A percentile compares a stretch with the other conserved stretches of the same genome.
Conservation (phyloP, 495 filamentous ascomycete species). For the Hypoxylon trugodes region DNA sequence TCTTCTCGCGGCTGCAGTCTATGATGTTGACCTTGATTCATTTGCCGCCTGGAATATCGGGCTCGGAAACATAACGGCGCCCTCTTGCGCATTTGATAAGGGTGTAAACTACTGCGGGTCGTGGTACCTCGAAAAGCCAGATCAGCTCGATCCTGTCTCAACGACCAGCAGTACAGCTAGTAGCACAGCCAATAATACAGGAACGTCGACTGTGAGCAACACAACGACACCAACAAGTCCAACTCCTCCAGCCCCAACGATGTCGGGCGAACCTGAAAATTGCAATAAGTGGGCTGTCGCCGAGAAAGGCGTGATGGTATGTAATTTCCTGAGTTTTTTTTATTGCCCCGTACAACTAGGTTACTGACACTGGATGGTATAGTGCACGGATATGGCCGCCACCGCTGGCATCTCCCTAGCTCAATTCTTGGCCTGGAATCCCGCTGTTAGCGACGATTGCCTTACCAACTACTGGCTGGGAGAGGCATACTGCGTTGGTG, state of each 20-base stretch:
- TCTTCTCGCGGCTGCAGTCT: background rate
- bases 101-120: conserved; percentile 65
- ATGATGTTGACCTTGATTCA: background rate
- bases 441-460: background rate
- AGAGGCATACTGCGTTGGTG: background rate
- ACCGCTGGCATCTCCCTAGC: background rate
- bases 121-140: background rate
- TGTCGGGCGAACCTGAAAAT: background rate
- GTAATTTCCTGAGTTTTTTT: no score
- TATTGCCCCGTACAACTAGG: no score
- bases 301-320: no score
- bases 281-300: background rate
- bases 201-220: background rate
- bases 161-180: no score
- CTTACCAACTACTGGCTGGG: background rate
- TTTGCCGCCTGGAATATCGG: background rate
- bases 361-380: no score
- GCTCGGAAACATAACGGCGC: conserved; percentile 12
- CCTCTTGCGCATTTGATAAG: conserved; percentile 57
- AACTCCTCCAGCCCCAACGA: background rate
- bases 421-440: background rate
- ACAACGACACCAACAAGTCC: background rate
- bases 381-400: background rate
- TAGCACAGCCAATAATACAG: no score
- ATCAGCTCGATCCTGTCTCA: background rate